These are phyloP conservation scores for Metarhizium humberi DNA, from an alignment of 2,329 filamentous ascomycete genomes.

Conservation along the genomic window DNA sequence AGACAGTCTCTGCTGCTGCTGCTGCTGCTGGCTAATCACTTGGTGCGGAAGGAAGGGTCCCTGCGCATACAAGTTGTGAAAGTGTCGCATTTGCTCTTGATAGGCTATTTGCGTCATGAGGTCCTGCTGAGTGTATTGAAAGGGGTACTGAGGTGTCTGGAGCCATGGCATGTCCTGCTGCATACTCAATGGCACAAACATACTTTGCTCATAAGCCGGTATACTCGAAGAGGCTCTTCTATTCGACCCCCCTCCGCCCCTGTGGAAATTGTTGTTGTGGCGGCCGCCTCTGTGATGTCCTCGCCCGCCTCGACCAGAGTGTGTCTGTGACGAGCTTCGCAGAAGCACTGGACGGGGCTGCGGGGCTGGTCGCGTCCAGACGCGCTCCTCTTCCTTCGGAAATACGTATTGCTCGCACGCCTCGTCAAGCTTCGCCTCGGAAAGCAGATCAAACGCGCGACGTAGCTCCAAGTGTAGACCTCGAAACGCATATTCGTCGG, in stretches of 20 bases:
- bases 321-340: constrained; percentile 52
- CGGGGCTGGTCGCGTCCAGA: constrained; percentile 47
- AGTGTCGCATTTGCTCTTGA: constrained; percentile 23
- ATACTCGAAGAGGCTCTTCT: constrained; percentile 45
- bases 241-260: constrained; percentile 28
- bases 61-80: constrained; percentile 25
- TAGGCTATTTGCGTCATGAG: constrained; percentile 33
- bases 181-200: constrained; percentile 35
- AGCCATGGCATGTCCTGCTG: constrained; percentile 42
- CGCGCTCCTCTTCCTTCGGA: constrained; percentile 68
- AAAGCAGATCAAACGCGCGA: constrained; percentile 75
- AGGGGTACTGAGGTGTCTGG: constrained; percentile 30
- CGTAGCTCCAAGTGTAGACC: constrained; percentile 86
- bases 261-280: constrained; percentile 29
- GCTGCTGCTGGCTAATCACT: constrained; percentile 22
- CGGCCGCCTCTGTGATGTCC: constrained; percentile 40
- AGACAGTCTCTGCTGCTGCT: constrained; percentile 22
- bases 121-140: constrained; percentile 30
- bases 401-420: constrained; percentile 85
- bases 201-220: constrained; percentile 37
- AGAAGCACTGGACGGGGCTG: constrained; percentile 47
- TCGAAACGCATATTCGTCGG: constrained; percentile 87
- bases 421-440: constrained; percentile 67
- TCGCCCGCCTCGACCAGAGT: constrained; percentile 38
- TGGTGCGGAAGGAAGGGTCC: constrained; percentile 27